Conservation (phyloP, 192 early-diverging fungal species). For the Spinellus fusiger region DNA sequence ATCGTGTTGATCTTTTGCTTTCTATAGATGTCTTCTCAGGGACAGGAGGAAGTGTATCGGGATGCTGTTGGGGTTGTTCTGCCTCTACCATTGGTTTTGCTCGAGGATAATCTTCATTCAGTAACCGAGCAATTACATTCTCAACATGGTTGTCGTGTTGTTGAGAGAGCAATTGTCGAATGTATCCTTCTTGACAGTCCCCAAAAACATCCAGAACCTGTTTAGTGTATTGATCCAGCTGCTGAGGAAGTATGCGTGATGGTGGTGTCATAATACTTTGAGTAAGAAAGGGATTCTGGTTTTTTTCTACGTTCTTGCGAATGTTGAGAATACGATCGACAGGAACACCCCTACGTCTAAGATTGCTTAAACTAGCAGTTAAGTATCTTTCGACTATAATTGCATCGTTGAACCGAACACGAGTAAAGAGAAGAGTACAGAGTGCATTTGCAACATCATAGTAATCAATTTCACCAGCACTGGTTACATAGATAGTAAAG, state of each 20-base stretch:
- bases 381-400: slow-evolving; percentile 73
- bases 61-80: not conserved
- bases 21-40: not conserved
- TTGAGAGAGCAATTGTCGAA: slow-evolving; percentile 42
- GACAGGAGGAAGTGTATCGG: not conserved
- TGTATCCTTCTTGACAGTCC: slow-evolving; percentile 52
- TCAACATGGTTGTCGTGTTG: slow-evolving; percentile 46
- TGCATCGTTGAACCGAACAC: slow-evolving; percentile 68
- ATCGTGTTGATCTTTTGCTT: not conserved
- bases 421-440: slow-evolving; percentile 59
- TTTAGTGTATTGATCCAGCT: slow-evolving; percentile 22
- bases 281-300: slow-evolving; percentile 8
- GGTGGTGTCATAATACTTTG: slow-evolving; percentile 2
- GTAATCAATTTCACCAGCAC: slow-evolving; percentile 56
- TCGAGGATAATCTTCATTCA: slow-evolving; percentile 53
- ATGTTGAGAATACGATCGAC: slow-evolving; percentile 51
- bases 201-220: slow-evolving; percentile 57
- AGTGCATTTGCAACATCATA: slow-evolving; percentile 78
- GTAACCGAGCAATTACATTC: slow-evolving; percentile 53
- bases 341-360: slow-evolving; percentile 62
- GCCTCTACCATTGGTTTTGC: not conserved
- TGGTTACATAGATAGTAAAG: slow-evolving; percentile 34
- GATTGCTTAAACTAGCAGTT: slow-evolving; percentile 56
- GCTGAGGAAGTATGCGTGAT: slow-evolving; percentile 17
- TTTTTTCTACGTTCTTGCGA: slow-evolving; percentile 30